These are phyloP conservation scores for Haplosporangium gracile DNA, from an alignment of 192 early-diverging fungal genomes.

Conservation along the genomic window DNA sequence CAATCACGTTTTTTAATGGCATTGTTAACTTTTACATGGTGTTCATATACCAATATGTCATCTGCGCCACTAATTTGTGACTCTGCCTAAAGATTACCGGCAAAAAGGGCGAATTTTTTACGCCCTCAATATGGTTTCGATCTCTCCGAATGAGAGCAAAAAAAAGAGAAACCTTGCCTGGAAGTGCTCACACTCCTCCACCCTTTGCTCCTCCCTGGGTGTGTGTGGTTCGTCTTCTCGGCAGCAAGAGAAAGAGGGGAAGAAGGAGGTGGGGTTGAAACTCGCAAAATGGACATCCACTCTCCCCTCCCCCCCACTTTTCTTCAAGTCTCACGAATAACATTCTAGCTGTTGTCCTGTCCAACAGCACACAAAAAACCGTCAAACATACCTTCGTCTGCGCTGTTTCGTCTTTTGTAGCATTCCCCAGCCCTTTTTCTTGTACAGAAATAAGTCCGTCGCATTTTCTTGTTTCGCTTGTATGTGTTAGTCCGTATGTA, in stretches of 20 bases:
- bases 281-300: background rate
- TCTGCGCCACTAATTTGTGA: too few species aligned
- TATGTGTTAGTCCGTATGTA: background rate
- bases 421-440: background rate
- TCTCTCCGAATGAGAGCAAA: background rate
- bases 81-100: too few species aligned
- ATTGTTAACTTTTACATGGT: background rate
- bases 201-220: background rate
- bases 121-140: background rate
- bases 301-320: background rate
- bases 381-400: too few species aligned
- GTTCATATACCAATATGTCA: background rate
- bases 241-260: background rate
- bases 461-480: conserved; percentile 1
- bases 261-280: background rate
- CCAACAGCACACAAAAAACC: background rate
- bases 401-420: background rate
- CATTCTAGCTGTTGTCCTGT: background rate
- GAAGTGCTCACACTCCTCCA: background rate
- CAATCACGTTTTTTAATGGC: background rate
- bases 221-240: background rate
- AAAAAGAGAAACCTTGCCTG: background rate
- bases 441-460: background rate
- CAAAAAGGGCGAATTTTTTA: too few species aligned
- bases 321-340: background rate